Base-by-base conservation (phyloP, 2,329 filamentous ascomycete genomes). In the Parafenestella ontariensis region DNA sequence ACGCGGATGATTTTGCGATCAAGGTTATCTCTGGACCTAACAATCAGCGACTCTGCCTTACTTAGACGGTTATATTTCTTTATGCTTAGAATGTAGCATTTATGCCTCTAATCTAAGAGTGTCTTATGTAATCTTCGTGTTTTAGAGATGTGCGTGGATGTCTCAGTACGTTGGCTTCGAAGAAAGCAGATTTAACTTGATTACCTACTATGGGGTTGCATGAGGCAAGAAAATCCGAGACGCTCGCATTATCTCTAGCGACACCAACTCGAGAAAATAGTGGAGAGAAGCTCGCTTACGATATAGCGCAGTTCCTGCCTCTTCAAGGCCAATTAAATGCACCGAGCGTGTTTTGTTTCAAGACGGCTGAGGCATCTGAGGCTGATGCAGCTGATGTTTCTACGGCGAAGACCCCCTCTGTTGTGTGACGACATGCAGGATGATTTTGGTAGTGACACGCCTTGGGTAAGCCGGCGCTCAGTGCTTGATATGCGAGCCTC, bases 341-440 rank as follows among this genome's bases (percentile, higher is more conserved):
- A 46, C 44, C 39, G 48, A 21, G 46, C 49, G 47, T 26, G 51
- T 61, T 59, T 54, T 51, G 61, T 64, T 64, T 64, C 49, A 50
- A 56, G 37, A 43, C 40, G 53, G 33, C 43, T 46, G 41, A 48
- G 48, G 49, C 45, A 24, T 17, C 39, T 48, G 47, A 49, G 56
- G 50, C 59, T 58, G 59, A 61, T 49, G 55, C 61, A 59, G 41
- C 49, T 54, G 52, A 54, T 36, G 57, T 56, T 51, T 39, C 58
- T 39, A 50, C 21, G 41, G 46, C 41, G 36, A 26, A 45, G 40
- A 50, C 18, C 29, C 48, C 46, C 45, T 11, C 46, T 31, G n/a
- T 23, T 28, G 39, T 36, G 44, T 56, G 54, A 60, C 54, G 49
- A 48, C 34, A 52, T 52, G 28, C 26, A 36, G 36, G 21, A 45